These are phyloP conservation scores for Allium fistulosum DNA, from an alignment of 106 monocot genomes.

Conservation along the genomic window DNA sequence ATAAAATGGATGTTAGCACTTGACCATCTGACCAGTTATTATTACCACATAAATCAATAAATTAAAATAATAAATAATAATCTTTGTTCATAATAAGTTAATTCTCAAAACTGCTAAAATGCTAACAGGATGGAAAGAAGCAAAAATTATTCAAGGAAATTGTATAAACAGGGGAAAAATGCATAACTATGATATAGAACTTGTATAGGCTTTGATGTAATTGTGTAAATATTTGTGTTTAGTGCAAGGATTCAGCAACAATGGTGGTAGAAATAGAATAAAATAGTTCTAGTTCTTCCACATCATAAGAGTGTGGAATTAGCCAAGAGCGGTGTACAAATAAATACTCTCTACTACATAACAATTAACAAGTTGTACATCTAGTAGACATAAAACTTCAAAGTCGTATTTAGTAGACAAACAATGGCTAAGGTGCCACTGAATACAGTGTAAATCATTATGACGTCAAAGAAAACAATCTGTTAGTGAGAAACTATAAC, in stretches of 20 bases:
- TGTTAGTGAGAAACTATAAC: neutral
- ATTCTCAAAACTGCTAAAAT: neutral
- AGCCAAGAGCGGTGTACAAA: neutral
- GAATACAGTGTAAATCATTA: no score
- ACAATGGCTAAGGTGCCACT: neutral
- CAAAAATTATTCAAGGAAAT: neutral
- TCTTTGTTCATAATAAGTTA: neutral
- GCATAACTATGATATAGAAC: neutral
- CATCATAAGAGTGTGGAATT: neutral
- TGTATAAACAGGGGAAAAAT: neutral
- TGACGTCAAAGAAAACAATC: no score
- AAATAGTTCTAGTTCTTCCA: neutral
- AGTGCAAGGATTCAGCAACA: neutral
- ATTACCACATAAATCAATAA: neutral
- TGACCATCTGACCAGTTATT: no score
- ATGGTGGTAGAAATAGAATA: neutral
- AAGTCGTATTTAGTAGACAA: neutral
- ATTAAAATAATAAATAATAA: neutral
- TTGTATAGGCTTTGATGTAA: neutral
- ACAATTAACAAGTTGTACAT: neutral
- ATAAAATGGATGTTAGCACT: slow-evolving; percentile 2
- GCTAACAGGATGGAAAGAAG: neutral
- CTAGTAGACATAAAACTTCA: neutral
- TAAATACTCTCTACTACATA: neutral
- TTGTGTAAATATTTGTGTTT: neutral